phyloP scores from a whole-genome alignment of 768 basidiomycete genomes.

The Mycena leptocephala region DNA sequence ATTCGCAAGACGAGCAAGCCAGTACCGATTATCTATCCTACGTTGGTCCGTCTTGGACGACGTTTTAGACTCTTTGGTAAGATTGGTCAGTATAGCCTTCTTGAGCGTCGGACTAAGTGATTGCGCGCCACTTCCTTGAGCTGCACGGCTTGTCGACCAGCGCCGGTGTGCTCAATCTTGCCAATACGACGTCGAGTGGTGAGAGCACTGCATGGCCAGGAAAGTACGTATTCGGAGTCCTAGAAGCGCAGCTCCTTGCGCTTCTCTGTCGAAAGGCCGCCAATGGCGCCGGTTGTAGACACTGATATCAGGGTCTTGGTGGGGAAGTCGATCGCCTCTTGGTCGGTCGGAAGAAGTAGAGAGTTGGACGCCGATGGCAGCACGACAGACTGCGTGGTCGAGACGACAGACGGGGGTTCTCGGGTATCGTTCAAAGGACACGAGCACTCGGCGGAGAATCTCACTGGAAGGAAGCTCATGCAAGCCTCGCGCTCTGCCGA shows the following conservation, averaged over 20 bases:
- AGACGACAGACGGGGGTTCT: constrained; percentile 15
- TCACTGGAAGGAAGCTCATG: constrained; percentile 1
- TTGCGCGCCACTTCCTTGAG: constrained; percentile 1
- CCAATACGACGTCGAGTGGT: constrained; percentile 2
- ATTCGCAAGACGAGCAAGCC: neutral
- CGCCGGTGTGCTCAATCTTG: constrained; percentile 1
- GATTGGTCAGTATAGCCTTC: neutral
- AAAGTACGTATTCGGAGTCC: constrained; percentile 4
- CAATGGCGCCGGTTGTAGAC: neutral
- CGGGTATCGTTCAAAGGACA: constrained; percentile 10
- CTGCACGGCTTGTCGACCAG: constrained; percentile 2
- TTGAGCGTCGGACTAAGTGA: neutral
- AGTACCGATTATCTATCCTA: neutral
- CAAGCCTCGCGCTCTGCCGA: neutral
- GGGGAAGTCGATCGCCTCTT: constrained; percentile 2
- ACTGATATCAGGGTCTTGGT: constrained; percentile 1
- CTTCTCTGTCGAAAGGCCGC: neutral
- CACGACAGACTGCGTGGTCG: constrained; percentile 5
- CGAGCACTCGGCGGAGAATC: neutral
- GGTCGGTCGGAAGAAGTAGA: constrained; percentile 11
- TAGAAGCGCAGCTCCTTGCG: neutral
- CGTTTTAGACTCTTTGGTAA: neutral
- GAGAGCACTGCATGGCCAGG: neutral
- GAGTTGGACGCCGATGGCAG: constrained; percentile 5
- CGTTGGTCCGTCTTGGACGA: neutral